Evolutionary conservation across 2,329 filamentous ascomycete genomes (phyloP).

Genomic region (Cercospora sp.): DNA sequence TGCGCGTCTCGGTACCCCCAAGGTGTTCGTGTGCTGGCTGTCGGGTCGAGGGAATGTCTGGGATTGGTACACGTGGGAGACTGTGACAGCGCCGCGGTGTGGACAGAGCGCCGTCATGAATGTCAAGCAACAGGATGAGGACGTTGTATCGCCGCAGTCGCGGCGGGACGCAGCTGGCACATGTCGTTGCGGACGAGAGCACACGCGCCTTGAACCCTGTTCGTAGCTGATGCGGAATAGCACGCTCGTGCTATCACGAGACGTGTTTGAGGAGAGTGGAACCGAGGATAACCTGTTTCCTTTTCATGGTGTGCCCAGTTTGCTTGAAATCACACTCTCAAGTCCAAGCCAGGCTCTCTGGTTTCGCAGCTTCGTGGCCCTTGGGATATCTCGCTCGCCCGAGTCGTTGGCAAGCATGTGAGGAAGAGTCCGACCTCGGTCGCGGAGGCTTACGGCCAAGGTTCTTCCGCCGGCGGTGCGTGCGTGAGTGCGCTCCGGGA

Average conservation of each 20-base stretch:
- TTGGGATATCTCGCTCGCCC: neutral
- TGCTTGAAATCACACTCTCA: neutral
- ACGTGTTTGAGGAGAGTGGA: neutral
- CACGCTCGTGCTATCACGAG: neutral
- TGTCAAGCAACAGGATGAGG: neutral
- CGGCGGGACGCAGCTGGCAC: neutral
- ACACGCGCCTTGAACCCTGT: neutral
- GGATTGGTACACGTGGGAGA: neutral
- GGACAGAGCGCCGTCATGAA: neutral
- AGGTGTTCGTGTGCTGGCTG: neutral
- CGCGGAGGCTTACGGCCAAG: neutral
- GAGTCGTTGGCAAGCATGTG: neutral
- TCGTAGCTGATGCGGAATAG: neutral
- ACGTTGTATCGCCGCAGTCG: neutral
- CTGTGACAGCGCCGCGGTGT: neutral
- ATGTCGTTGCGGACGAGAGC: neutral
- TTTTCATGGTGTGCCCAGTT: neutral
- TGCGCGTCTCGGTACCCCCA: neutral
- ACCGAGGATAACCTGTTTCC: slow-evolving; percentile 3
- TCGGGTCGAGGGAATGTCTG: too few relatives aligned
- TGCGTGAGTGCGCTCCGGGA: neutral
- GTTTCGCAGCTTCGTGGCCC: neutral
- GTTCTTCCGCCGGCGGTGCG: neutral
- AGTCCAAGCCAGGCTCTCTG: neutral
- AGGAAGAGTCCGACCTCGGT: neutral